Evolutionary conservation across 2,329 filamentous ascomycete species (phyloP), one percentile per base, ranked within the genome.

Genomic region (Neurospora crassa): DNA sequence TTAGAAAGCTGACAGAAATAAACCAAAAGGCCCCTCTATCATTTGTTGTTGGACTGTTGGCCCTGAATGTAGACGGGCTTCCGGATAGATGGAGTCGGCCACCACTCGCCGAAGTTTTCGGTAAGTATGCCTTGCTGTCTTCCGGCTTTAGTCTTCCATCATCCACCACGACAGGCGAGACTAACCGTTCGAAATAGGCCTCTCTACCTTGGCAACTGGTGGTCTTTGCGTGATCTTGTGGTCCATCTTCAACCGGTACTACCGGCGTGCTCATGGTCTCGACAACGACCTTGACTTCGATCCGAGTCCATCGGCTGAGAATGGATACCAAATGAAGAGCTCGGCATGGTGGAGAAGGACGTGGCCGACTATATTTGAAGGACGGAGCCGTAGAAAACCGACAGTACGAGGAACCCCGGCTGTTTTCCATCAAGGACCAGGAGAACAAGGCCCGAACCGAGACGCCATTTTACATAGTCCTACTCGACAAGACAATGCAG

Each of bases 51-150:
- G 70, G 70, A 7, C 16, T 71, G 16, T 43, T 71, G 5, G 70
- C 70, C 37, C 18, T 71, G 2, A 29, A 12, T 10, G 20, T 71
- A 8, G 43, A 47, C 10, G 70, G 70, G 16, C 42, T 71, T 6
- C 70, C 70, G 29, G 70, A 47, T 5, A 67, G 8, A 14, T 71
- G 70, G 70, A 12, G n/a, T 6, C 34, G n/a, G 4, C 12, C 34
- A 14, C 67, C 70, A 10, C 70, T 71, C 29, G 47, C 67, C 4
- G 45, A 71, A 18, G 70, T 71, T 12, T 71, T 71, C 11, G 70
- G 70, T 69, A 42, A 14, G 45, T 69, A n/a, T 20, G 5, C 37
- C 37, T 41, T 63, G 4, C 20, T 8, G 8, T 59, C 24, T 16
- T 18, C 5, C 7, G 2, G 47, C 2, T 34, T 1, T 14, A 47